Evolutionary conservation across 495 filamentous ascomycete species (phyloP).

Genomic region (Penicillium flavigenum): DNA sequence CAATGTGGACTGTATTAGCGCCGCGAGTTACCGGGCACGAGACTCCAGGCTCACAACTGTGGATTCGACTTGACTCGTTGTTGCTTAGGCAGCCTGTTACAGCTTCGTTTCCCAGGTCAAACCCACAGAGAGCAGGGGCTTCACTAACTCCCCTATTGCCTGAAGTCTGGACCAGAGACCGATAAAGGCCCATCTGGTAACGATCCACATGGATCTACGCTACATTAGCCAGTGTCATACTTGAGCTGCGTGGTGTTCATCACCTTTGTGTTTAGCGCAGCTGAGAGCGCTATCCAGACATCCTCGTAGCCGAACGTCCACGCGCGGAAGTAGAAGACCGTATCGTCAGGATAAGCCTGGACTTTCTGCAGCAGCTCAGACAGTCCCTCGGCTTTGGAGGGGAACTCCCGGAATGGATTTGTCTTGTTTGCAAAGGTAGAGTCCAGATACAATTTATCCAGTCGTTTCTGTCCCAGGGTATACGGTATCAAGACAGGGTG

Average conservation of each 20-base stretch:
- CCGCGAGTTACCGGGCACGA: constrained; percentile 56
- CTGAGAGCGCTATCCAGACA: constrained; percentile 81
- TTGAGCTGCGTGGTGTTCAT: not conserved
- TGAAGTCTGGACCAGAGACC: constrained; percentile 52
- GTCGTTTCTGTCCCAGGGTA: constrained; percentile 57
- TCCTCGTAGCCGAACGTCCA: constrained; percentile 97
- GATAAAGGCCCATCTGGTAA: constrained; percentile 75
- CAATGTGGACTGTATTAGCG: constrained; percentile 67
- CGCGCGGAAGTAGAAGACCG: constrained; percentile 78
- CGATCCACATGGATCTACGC: constrained; percentile 74
- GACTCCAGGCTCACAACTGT: constrained; percentile 80
- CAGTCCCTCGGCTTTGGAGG: constrained; percentile 67
- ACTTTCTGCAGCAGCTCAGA: constrained; percentile 71
- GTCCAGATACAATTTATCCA: constrained; percentile 85
- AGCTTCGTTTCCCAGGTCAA: constrained; percentile 67
- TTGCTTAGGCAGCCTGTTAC: constrained; percentile 71
- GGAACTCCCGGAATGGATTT: constrained; percentile 50
- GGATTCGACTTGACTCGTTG: constrained; percentile 64
- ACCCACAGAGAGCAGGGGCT: constrained; percentile 70
- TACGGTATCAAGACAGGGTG: constrained; percentile 78
- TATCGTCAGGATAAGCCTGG: constrained; percentile 65
- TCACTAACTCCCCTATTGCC: constrained; percentile 46
- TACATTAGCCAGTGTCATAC: constrained; percentile 11
- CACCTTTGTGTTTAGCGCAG: constrained; percentile 65
- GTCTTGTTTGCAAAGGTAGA: constrained; percentile 67